Evolutionary conservation across 352 stramenopile genomes (phyloP), one percentile per base, ranked within the genome.

Genomic region (Achlya hypogyna): DNA sequence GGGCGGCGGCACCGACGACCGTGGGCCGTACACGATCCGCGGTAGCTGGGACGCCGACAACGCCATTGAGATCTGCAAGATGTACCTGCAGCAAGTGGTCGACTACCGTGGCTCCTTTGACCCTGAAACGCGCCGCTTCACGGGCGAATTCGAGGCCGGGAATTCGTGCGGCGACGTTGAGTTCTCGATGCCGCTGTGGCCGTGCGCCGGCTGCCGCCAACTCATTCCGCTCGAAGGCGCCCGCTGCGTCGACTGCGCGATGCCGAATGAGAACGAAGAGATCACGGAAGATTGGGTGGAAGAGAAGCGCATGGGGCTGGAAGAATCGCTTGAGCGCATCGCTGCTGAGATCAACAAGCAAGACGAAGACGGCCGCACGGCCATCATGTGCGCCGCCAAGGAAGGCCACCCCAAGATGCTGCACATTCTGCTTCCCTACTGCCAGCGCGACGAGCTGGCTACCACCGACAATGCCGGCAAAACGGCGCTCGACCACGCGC

Each of bases 101-200:
- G 23, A 31, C 20, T 28, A 34, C 23, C 25, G 59, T n/a, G 60
- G 60, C 51, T 59, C 35, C 27, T 67, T 42, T 40, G 60, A 67
- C 29, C 18, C 60, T 5, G 27, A 20, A 4, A 67, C 23, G n/a
- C 20, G 18, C 1, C 28, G 38, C 25, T 60, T 49, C 16, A 51
- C 28, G 22, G 60, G 60, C 4, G 32, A 35, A n/a, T 53, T 47
- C 22, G 38, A 43, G 20, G 42, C n/a, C 10, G 59, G 59, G 27
- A 38, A 34, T 9, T 35, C 16, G 23, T 29, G 22, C 4, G 38
- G 59, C 27, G 14, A 25, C 20, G n/a, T 67, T 23, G 20, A n/a
- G 51, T 67, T 58, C 34, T 22, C 23, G n/a, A 59, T 58, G 43
- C 60, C 60, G 18, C 10, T 67, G 3, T 67, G 60, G 60, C 40